Conservation (phyloP, 1,284 basidiomycete species). For the Ceratobasidium theobromae region DNA sequence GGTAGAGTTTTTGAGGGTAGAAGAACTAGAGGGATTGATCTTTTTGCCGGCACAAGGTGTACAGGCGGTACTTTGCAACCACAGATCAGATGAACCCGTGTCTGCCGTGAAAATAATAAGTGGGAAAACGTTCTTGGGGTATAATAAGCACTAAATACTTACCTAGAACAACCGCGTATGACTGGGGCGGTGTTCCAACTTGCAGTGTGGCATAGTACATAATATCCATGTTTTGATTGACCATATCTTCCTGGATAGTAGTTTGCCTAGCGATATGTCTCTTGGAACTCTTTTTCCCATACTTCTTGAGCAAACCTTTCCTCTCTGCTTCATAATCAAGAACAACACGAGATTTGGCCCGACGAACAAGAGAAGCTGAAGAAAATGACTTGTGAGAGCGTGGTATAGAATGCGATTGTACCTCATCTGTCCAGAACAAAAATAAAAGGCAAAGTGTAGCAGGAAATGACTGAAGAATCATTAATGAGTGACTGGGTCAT, state of each 20-base stretch:
- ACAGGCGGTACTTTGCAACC: slow-evolving; percentile 28
- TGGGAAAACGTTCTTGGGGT: background rate
- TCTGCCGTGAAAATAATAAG: slow-evolving; percentile 18
- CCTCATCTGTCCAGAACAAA: background rate
- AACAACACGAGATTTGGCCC: background rate
- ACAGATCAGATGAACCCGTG: slow-evolving; percentile 34
- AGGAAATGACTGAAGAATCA: slow-evolving; percentile 25
- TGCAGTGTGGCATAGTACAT: slow-evolving; percentile 29
- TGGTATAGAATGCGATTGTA: background rate
- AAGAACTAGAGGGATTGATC: slow-evolving; percentile 54
- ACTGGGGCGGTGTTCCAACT: slow-evolving; percentile 21
- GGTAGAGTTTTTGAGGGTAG: slow-evolving; percentile 54
- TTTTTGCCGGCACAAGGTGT: slow-evolving; percentile 21
- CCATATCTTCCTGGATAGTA: slow-evolving; percentile 17
- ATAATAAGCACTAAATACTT: background rate
- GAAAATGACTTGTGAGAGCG: background rate
- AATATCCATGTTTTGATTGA: slow-evolving; percentile 25
- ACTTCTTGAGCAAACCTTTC: slow-evolving; percentile 4
- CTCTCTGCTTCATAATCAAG: slow-evolving; percentile 16
- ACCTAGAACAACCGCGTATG: slow-evolving; percentile 28
- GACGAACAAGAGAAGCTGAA: slow-evolving; percentile 9
- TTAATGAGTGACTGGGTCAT: slow-evolving; percentile 31
- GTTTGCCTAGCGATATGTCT: background rate
- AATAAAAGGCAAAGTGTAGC: background rate
- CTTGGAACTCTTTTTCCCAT: background rate